Conservation (phyloP, 2,329 filamentous ascomycete species). For the Tolypocladium tundrense region DNA sequence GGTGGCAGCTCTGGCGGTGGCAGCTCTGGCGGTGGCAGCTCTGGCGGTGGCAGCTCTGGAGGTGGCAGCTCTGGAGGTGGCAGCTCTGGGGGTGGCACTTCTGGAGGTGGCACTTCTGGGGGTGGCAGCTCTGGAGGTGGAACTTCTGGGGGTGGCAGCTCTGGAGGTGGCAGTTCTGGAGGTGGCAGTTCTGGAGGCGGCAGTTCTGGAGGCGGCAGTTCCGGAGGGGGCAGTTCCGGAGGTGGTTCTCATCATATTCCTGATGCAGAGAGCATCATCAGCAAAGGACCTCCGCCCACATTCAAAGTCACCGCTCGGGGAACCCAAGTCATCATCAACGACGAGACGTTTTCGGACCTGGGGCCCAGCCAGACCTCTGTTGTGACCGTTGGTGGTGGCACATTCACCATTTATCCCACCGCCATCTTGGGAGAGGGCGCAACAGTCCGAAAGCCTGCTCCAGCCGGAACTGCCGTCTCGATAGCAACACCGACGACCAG, state of each 20-base stretch:
- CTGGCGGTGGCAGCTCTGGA: too few relatives aligned
- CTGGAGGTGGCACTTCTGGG: background rate
- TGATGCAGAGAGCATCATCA: constrained; percentile 1
- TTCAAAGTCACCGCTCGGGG: constrained; percentile 35
- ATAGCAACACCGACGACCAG: constrained; percentile 25
- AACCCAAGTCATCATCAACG: constrained; percentile 35
- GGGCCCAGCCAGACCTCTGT: constrained; percentile 26
- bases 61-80: background rate
- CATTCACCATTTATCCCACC: constrained; percentile 38
- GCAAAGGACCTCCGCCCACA: constrained; percentile 5
- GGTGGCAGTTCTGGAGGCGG: background rate
- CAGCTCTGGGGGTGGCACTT: background rate
- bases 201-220: background rate
- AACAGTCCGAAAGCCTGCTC: constrained; percentile 30
- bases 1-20: background rate
- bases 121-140: background rate
- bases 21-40: too few relatives aligned
- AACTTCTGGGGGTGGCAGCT: too few relatives aligned
- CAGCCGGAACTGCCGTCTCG: constrained; percentile 17
- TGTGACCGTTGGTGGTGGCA: constrained; percentile 28
- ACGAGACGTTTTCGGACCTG: constrained; percentile 31
- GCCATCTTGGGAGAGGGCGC: constrained; percentile 33
- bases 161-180: too few relatives aligned
- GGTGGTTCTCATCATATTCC: background rate
- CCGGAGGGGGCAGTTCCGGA: background rate